Evolutionary conservation across 1,284 basidiomycete genomes (phyloP).

Genomic region (Ceratobasidium sp.): DNA sequence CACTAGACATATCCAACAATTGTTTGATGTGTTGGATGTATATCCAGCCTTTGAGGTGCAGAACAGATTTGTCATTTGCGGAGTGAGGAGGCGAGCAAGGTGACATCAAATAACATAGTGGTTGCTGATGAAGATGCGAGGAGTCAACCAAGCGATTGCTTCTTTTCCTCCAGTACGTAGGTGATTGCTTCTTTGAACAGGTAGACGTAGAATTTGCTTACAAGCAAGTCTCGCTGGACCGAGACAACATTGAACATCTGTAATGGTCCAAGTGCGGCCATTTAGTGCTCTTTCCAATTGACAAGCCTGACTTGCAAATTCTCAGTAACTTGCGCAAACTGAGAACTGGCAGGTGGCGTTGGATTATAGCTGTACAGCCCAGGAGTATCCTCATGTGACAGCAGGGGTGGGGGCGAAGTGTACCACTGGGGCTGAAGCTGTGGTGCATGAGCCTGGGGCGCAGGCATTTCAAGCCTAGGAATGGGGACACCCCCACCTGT

Average conservation of each 20-base stretch:
- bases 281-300: constrained; percentile 94
- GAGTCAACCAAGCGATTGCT: constrained; percentile 79
- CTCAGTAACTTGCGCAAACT: constrained; percentile 84
- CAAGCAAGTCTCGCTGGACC: constrained; percentile 87
- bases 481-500: constrained; percentile 60
- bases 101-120: constrained; percentile 62
- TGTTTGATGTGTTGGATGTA: constrained; percentile 93
- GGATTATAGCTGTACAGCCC: constrained; percentile 45
- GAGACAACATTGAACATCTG: constrained; percentile 92
- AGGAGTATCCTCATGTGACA: constrained; percentile 35
- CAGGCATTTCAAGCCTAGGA: constrained; percentile 67
- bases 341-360: constrained; percentile 46
- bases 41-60: constrained; percentile 94
- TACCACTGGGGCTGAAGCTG: constrained; percentile 26
- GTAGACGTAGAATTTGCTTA: constrained; percentile 94
- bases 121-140: constrained; percentile 56
- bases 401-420: constrained; percentile 29
- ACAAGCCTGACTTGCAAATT: constrained; percentile 90
- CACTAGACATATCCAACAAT: constrained; percentile 79
- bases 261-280: constrained; percentile 83
- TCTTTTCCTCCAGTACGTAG: constrained; percentile 95
- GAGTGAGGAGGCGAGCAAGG: constrained; percentile 63
- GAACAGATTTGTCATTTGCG: constrained; percentile 76
- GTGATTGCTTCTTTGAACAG: constrained; percentile 97
- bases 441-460: constrained; percentile 48